Evolutionary conservation across 345 rosid species (phyloP).

Genomic region (Lumnitzera littorea): DNA sequence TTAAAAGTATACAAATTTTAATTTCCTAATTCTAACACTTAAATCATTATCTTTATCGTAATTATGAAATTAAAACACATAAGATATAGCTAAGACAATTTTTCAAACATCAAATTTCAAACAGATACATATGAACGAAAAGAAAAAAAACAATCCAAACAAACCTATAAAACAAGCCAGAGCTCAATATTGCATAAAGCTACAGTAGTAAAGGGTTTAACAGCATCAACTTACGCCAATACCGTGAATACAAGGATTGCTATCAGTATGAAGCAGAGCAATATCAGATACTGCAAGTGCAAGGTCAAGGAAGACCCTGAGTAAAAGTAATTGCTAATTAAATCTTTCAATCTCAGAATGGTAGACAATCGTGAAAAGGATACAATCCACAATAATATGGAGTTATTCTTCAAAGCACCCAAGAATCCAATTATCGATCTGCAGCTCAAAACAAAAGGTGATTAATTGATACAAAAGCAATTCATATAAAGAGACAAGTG

Average conservation of each 20-base stretch:
- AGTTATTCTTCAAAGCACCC: constrained; percentile 77
- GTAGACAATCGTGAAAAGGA: constrained; percentile 36
- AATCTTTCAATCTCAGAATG: constrained; percentile 4
- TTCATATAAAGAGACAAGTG: neutral
- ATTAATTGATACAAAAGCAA: neutral
- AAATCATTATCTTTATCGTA: no score
- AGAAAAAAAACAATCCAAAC: no score
- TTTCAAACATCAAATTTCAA: no score
- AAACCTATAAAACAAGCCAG: no score
- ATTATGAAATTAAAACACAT: no score
- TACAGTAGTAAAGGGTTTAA: neutral
- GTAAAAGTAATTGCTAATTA: neutral
- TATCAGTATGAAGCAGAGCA: constrained; percentile 64
- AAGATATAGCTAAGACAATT: no score
- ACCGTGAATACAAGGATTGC: constrained; percentile 85
- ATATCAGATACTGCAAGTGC: constrained; percentile 55
- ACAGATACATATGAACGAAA: no score
- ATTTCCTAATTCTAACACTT: no score
- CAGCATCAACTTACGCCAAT: constrained; percentile 64
- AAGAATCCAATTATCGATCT: constrained; percentile 92
- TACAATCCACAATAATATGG: constrained; percentile 88
- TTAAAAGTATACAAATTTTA: no score
- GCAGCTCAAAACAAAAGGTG: constrained; percentile 8
- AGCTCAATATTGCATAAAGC: no score
- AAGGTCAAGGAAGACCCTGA: constrained; percentile 39